Conservation (phyloP, 148 eudicot genomes). For the Talinum fruticosum region DNA sequence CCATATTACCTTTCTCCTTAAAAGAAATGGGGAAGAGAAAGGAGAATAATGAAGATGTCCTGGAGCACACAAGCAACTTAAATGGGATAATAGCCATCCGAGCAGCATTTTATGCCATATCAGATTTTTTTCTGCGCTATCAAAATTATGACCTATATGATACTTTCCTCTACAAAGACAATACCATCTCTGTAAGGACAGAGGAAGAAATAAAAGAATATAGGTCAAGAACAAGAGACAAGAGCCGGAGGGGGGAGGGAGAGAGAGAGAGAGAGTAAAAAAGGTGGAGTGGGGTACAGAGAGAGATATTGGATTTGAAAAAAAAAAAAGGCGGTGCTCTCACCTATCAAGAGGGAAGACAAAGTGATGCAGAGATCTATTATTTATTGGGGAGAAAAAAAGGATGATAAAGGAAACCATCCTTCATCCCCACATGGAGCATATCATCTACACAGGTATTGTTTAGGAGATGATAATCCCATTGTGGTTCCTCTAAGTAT, state of each 20-base stretch:
- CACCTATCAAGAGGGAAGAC: neutral
- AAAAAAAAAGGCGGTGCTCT: no score
- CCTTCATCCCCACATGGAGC: neutral
- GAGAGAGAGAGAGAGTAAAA: neutral
- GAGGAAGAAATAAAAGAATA: neutral
- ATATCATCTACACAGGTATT: neutral
- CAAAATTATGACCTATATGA: neutral
- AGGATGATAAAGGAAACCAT: neutral
- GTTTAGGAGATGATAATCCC: neutral
- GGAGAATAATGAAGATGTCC: neutral
- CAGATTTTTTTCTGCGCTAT: neutral
- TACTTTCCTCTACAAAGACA: neutral
- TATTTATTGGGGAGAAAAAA: neutral
- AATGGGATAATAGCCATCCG: neutral
- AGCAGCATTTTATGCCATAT: neutral
- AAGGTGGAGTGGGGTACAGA: neutral
- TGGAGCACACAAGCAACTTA: neutral
- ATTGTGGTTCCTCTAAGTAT: neutral
- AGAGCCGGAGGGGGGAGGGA: neutral
- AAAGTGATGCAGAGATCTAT: neutral
- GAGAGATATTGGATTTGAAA: no score
- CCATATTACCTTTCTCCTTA: constrained; percentile 7
- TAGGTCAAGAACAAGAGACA: neutral
- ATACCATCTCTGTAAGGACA: neutral
- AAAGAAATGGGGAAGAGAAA: neutral